Base-by-base conservation (phyloP, 2,329 filamentous ascomycete genomes). In the Fusarium pseudocircinatum region DNA sequence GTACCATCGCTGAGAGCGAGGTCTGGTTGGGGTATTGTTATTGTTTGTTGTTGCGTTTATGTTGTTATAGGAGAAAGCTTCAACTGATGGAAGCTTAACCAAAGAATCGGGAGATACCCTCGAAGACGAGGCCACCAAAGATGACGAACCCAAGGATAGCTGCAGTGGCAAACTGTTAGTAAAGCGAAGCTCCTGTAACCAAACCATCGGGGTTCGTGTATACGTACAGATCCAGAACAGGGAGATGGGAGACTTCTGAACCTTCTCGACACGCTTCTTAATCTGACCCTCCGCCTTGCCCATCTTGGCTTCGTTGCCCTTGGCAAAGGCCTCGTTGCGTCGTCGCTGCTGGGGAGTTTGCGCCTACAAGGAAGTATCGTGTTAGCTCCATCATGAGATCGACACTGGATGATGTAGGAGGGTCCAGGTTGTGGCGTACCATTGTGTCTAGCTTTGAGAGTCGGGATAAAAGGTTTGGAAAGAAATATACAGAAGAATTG, bases 321-420 rank as follows among this genome's bases (percentile, higher is more conserved):
- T 92, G 75, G 88, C 91, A 84, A 94, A 97, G 83, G 93, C 92
- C 79, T 89, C 89, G 85, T 96, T 96, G 72, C 92, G 91, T 79
- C 90, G 90, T 82, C 94, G 92, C 86, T 96, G 94, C 83, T 94
- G 89, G 77, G 92, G 93, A 76, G 94, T 96, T 91, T 96, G 93
- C 77, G 91, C 93, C 93, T 95, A 57, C 28, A 30, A 43, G 39
- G 24, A 44, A 26, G n/a, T 37, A 64, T 60, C 42, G 67, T 68
- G 65, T 73, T 73, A 73, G 66, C 67, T 56, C 64, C 58, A 71
- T 74, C 61, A 74, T 75, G 66, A 46, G 60, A 75, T 67, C 61
- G 61, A 60, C 63, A 68, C 49, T 65, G 50, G 43, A 49, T 32
- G 40, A 10, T 39, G 10, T 59, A 20, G 18, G 14, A 53, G 46